Base-by-base conservation (phyloP, 768 basidiomycete genomes). In the Psilocybe tampanensis region DNA sequence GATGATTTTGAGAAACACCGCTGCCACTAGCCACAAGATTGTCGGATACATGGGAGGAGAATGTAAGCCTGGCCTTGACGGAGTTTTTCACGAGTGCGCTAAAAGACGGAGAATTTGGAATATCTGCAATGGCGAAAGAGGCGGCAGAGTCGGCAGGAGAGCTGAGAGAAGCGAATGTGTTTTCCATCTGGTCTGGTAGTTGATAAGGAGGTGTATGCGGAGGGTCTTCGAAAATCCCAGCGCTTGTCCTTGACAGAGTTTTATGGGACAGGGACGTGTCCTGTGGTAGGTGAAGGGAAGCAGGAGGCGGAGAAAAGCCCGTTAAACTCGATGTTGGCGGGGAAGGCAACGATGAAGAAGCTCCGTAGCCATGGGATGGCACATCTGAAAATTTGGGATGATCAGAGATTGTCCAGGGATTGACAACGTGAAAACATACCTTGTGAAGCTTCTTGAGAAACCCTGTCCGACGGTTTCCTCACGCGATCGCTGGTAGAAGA, bases 301-400 rank as follows among this genome's bases (percentile, higher is more conserved):
- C 23, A 8, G 18, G 34, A 45, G 26, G 36, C 15, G 24, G 44
- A 24, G 66, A 62, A 39, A 56, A 45, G 17, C 60, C 47, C 21
- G 61, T 55, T 3, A 70, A 70, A 54, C 70, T 74, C 32, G 75
- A 70, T 26, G 54, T 62, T 36, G 73, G 72, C 2, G 74, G 74
- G 5, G 73, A 74, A 21, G 73, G 73, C 11, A 73, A 60, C 11
- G 71, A 71, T 3, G 69, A 68, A 8, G 69, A 62, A 17, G 61
- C 62, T 48, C 44, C 49, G 17, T 19, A 4, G 13, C 21, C 22
- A 18, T 23, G n/a, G 18, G 22, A 18, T 43, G 48, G 17, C 23
- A 33, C 18, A 36, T 39, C 52, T 57, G 12, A 15, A 44, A 13
- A 23, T 41, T 24, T 18, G 4, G 26, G 17, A 13, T 17, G 22